A percentile compares a stretch with the other conserved stretches of the same genome.
Conservation (phyloP, 2,329 filamentous ascomycete species). For the Aspergillus versicolor region DNA sequence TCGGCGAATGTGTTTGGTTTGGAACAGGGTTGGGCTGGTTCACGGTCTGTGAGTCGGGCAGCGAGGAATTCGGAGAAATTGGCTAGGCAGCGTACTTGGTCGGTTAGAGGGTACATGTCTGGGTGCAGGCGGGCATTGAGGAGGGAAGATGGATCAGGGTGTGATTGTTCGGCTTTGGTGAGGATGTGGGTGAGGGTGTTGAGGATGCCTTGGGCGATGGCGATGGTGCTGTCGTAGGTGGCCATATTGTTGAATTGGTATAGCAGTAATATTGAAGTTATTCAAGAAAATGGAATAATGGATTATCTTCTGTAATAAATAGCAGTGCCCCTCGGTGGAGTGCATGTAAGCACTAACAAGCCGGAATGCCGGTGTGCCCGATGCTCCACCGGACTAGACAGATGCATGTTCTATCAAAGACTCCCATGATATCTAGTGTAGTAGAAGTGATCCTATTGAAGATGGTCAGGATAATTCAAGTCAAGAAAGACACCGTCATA, state of each 20-base stretch:
- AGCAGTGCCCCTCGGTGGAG: too few relatives aligned
- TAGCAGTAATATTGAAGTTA: too few relatives aligned
- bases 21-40: conserved; percentile 18
- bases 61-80: conserved; percentile 25
- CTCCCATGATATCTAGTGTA: too few relatives aligned
- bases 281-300: too few relatives aligned
- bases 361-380: too few relatives aligned
- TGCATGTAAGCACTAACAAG: too few relatives aligned
- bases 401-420: too few relatives aligned
- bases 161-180: conserved; percentile 20
- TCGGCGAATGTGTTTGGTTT: conserved; percentile 22
- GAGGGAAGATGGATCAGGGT: conserved; percentile 13
- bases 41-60: conserved; percentile 26
- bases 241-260: too few relatives aligned
- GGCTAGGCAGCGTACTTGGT: conserved; percentile 26
- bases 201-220: conserved; percentile 23
- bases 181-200: conserved; percentile 29
- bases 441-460: too few relatives aligned
- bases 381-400: too few relatives aligned
- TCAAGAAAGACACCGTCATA: not conserved
- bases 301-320: too few relatives aligned
- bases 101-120: conserved; percentile 25
- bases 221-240: conserved; percentile 29
- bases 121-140: conserved; percentile 20
- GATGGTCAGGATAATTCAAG: too few relatives aligned